These are phyloP conservation scores for Liriodendron chinense DNA, from an alignment of 164 flowering plant species.

Conservation along the genomic window DNA sequence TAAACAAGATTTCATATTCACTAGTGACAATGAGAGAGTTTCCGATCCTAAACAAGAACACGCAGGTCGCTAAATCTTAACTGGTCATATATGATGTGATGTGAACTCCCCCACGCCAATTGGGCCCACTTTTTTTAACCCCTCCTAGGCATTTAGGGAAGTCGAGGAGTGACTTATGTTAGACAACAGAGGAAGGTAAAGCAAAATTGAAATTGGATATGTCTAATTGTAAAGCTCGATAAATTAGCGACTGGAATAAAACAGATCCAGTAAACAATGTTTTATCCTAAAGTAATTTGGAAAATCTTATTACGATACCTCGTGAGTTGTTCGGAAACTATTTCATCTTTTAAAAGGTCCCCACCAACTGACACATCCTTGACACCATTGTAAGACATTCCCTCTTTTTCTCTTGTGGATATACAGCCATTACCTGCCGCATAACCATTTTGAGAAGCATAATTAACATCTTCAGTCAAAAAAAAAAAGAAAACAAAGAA, in stretches of 20 bases:
- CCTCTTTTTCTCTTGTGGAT: constrained; percentile 4
- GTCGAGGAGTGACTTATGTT: neutral
- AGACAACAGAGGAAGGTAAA: neutral
- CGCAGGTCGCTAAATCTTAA: no score
- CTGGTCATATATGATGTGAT: no score
- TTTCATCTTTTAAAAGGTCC: constrained; percentile 73
- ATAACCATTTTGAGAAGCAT: constrained; percentile 4
- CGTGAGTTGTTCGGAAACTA: constrained; percentile 92
- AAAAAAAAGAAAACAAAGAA: neutral
- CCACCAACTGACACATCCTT: constrained; percentile 15
- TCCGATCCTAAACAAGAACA: no score
- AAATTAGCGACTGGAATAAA: neutral
- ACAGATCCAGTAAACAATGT: neutral
- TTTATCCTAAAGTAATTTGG: neutral
- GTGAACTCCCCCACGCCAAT: no score
- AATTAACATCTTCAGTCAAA: neutral
- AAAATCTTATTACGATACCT: constrained; percentile 39
- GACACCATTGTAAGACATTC: constrained; percentile 3
- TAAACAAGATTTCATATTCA: no score
- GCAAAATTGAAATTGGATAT: neutral
- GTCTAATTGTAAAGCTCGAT: neutral
- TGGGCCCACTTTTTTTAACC: no score
- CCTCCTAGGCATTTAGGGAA: no score
- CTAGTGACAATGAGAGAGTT: no score
- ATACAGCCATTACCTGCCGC: constrained; percentile 23